Conservation (phyloP, 1,139 yeast species). For the Suhomyces panamericanus region DNA sequence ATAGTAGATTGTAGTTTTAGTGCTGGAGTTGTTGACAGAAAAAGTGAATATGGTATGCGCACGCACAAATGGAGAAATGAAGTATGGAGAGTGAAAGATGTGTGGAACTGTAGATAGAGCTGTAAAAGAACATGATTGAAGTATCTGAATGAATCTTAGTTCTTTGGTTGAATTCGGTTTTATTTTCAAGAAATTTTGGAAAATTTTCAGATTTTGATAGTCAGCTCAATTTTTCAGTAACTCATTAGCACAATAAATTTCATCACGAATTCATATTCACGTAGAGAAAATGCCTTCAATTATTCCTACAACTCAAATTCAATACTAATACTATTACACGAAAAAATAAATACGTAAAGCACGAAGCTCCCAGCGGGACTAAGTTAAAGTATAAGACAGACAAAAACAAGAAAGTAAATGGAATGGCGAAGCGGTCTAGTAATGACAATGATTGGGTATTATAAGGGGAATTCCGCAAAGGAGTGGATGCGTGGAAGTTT, state of each 20-base stretch:
- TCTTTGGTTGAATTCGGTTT: no score
- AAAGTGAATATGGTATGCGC: not conserved
- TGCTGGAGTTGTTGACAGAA: constrained; percentile 1
- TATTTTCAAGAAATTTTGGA: no score
- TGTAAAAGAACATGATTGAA: no score
- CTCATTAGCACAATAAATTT: no score
- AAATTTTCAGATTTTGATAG: no score
- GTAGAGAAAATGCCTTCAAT: no score
- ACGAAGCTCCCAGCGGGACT: not conserved
- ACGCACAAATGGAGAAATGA: not conserved
- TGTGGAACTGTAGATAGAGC: not conserved
- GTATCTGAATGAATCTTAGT: no score
- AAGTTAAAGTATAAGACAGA: constrained; percentile 6
- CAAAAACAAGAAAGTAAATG: not conserved
- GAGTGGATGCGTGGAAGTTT: not conserved
- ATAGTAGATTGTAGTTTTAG: not conserved
- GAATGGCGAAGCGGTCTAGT: constrained; percentile 1
- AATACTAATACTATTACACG: constrained; percentile 8
- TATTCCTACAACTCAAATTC: not conserved
- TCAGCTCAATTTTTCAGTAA: no score
- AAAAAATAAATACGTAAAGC: constrained; percentile 3
- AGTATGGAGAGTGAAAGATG: not conserved
- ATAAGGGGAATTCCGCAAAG: not conserved
- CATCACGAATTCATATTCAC: no score
- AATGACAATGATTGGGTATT: constrained; percentile 1